Conservation (phyloP, 139 green algal species). For the Desmodesmus armatus region DNA sequence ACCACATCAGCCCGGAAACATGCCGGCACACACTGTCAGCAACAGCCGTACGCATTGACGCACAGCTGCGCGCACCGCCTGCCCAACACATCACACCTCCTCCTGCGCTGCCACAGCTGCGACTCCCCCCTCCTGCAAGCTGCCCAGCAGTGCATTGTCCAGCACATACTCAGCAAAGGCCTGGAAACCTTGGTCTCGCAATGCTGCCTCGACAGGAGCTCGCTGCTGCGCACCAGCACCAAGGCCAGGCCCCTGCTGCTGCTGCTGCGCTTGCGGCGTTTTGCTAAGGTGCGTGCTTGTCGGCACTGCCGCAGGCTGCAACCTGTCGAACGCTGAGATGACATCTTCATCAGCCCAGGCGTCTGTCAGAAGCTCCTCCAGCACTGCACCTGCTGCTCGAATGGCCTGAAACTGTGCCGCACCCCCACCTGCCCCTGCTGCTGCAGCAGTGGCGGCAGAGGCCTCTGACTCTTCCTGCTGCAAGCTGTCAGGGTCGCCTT, state of each 20-base stretch:
- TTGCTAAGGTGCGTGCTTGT: slow-evolving; percentile 10
- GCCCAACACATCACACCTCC: too few relatives aligned
- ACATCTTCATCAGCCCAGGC: slow-evolving; percentile 37
- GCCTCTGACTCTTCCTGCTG: not conserved
- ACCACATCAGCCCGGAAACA: too few relatives aligned
- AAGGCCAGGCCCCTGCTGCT: not conserved
- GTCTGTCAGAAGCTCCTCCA: slow-evolving; percentile 13
- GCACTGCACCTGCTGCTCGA: slow-evolving; percentile 23
- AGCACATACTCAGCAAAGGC: slow-evolving; percentile 60
- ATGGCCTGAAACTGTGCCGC: too few relatives aligned
- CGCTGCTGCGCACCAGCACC: not conserved
- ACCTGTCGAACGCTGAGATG: slow-evolving; percentile 6
- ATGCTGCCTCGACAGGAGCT: not conserved
- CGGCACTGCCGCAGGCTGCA: slow-evolving; percentile 32
- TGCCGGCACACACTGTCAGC: too few relatives aligned
- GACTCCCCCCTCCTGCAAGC: slow-evolving; percentile 22
- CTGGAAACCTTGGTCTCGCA: slow-evolving; percentile 38
- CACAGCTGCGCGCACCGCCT: too few relatives aligned
- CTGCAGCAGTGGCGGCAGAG: not conserved
- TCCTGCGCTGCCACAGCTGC: not conserved
- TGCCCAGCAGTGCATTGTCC: slow-evolving; percentile 38
- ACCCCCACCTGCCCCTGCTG: not conserved
- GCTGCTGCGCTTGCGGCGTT: not conserved
- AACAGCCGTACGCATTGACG: too few relatives aligned
- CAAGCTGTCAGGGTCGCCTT: not conserved